phyloP scores from a whole-genome alignment of 805 yeast species.

The Suhomyces xylopsoci region DNA sequence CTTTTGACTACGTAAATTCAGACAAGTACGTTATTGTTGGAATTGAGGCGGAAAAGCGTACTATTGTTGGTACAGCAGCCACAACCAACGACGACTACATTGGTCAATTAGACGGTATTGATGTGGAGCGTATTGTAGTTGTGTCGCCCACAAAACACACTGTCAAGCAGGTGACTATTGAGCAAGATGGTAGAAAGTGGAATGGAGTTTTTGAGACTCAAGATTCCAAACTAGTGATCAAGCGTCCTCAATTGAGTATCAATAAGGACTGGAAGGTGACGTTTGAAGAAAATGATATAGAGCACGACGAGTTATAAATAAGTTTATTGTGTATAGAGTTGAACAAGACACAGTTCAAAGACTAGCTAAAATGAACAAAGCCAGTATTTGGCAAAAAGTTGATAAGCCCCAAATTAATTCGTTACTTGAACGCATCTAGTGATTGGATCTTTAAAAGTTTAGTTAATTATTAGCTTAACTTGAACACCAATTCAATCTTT shows the following conservation, averaged over 20 bases:
- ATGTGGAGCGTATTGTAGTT: conserved; percentile 53
- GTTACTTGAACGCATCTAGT: too few relatives aligned
- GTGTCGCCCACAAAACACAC: conserved; percentile 31
- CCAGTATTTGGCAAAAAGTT: too few relatives aligned
- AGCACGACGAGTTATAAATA: conserved; percentile 27
- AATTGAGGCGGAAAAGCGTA: conserved; percentile 37
- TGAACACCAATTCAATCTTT: too few relatives aligned
- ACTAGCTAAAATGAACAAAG: too few relatives aligned
- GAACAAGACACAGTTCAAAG: too few relatives aligned
- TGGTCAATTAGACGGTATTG: conserved; percentile 29
- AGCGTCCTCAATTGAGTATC: conserved; percentile 50
- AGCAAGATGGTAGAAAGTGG: conserved; percentile 40
- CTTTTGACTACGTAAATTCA: conserved; percentile 54
- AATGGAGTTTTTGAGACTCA: conserved; percentile 17
- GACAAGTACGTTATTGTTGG: conserved; percentile 53
- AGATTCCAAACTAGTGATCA: conserved; percentile 26
- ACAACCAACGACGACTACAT: conserved; percentile 8
- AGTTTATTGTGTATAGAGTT: too few relatives aligned
- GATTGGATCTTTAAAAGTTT: too few relatives aligned
- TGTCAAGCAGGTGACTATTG: conserved; percentile 23
- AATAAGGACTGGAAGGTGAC: conserved; percentile 47
- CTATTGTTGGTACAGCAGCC: conserved; percentile 16
- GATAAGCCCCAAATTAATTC: too few relatives aligned
- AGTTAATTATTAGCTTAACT: too few relatives aligned
- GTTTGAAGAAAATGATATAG: conserved; percentile 4